These are phyloP conservation scores for Nakaseomyces nivariensis DNA, from an alignment of 1,139 yeast species.

Conservation along the genomic window DNA sequence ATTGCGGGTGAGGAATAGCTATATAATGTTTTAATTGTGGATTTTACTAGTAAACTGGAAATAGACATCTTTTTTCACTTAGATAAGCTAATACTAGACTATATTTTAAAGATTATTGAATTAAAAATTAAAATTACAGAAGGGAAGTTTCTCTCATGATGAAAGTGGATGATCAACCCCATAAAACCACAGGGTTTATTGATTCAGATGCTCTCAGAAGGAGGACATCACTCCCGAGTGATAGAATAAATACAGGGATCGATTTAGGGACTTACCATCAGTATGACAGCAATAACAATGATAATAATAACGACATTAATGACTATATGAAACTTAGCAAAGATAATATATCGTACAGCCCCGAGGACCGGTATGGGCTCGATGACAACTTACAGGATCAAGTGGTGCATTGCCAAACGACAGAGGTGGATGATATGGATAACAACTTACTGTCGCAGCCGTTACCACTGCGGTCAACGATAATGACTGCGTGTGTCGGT, in stretches of 20 bases:
- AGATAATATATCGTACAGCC: not conserved
- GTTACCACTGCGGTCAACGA: constrained; percentile 35
- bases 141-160: not conserved
- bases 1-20: too few species aligned
- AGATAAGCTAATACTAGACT: too few species aligned
- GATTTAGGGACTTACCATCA: too few species aligned
- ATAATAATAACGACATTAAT: not conserved
- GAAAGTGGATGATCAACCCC: not conserved
- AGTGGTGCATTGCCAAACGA: not conserved
- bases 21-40: too few species aligned
- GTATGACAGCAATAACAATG: too few species aligned
- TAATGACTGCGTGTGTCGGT: constrained; percentile 59
- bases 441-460: constrained; percentile 13
- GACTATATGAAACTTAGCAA: not conserved
- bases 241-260: not conserved
- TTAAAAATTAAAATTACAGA: too few species aligned
- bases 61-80: too few species aligned
- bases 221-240: constrained; percentile 1
- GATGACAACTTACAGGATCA: not conserved
- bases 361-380: not conserved
- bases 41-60: too few species aligned
- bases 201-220: not conserved
- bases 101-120: too few species aligned
- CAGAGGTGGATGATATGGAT: constrained; percentile 10
- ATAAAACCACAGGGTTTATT: not conserved